Percentiles rank a stretch among this genome's conserved stretches.
These are phyloP conservation scores for Tuber magnatum DNA, from an alignment of 495 filamentous ascomycete species.

Conservation along the genomic window DNA sequence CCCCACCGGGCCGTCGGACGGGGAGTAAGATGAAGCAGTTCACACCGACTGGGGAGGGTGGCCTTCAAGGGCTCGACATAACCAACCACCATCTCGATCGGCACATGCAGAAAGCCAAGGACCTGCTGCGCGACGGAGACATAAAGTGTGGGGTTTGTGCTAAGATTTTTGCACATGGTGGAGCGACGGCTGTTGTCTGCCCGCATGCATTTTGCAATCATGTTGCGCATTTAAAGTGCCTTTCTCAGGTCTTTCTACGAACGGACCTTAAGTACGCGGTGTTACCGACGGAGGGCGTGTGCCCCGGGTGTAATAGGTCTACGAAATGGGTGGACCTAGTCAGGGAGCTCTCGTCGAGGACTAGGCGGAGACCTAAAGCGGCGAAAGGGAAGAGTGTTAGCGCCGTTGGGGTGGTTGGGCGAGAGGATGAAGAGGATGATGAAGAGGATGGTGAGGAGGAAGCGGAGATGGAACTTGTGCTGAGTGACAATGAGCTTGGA, in stretches of 20 bases:
- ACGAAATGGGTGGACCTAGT: slow-evolving; percentile 71
- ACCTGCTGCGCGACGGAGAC: slow-evolving; percentile 48
- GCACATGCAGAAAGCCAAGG: slow-evolving; percentile 64
- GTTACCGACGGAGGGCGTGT: slow-evolving; percentile 62
- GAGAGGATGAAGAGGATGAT: slow-evolving; percentile 23
- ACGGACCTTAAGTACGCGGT: slow-evolving; percentile 41
- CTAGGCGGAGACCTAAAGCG: slow-evolving; percentile 27
- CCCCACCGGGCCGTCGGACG: slow-evolving; percentile 21
- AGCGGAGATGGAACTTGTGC: slow-evolving; percentile 11
- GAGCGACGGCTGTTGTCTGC: slow-evolving; percentile 61
- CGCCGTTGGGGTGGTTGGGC: slow-evolving; percentile 11
- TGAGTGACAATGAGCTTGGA: not conserved
- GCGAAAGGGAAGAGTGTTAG: slow-evolving; percentile 16
- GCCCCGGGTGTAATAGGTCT: slow-evolving; percentile 59
- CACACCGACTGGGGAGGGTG: slow-evolving; percentile 35
- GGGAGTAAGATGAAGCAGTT: slow-evolving; percentile 29
- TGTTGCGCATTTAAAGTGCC: slow-evolving; percentile 67
- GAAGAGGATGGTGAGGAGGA: slow-evolving; percentile 25
- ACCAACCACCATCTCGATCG: slow-evolving; percentile 59
- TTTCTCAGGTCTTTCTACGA: slow-evolving; percentile 58
- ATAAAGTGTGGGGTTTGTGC: slow-evolving; percentile 60
- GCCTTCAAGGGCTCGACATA: slow-evolving; percentile 55
- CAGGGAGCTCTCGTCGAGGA: slow-evolving; percentile 63
- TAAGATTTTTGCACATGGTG: slow-evolving; percentile 44
- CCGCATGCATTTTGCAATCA: slow-evolving; percentile 58